Conservation (phyloP, 2,329 filamentous ascomycete species). For the Fusarium chaquense region DNA sequence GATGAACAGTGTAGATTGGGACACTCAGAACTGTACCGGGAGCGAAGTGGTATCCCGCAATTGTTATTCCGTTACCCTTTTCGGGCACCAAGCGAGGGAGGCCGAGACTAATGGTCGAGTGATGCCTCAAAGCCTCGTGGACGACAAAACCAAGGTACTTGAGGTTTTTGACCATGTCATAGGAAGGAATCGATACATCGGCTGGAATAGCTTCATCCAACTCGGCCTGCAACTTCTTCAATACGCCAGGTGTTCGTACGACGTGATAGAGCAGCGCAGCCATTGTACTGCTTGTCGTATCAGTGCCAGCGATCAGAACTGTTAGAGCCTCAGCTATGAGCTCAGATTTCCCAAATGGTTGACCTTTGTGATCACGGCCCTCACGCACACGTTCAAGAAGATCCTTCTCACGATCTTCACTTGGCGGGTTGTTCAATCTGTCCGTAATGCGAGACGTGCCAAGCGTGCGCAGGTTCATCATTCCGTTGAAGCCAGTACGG, state of each 20-base stretch:
- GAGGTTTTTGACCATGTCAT: not conserved
- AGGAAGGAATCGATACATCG: not conserved
- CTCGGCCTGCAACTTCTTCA: not conserved
- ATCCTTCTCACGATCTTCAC: not conserved
- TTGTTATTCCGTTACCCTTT: not conserved
- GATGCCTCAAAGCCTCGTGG: conserved; percentile 5
- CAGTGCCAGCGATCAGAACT: not conserved
- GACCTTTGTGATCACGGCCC: not conserved
- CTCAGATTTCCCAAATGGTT: not conserved
- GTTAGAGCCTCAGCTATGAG: not conserved
- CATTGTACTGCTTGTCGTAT: not conserved
- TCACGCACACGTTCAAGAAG: not conserved
- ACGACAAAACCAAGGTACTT: conserved; percentile 7
- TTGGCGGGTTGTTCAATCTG: not conserved
- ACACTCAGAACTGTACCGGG: not conserved
- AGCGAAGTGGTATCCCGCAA: not conserved
- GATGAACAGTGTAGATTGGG: conserved; percentile 2
- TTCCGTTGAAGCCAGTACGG: not conserved
- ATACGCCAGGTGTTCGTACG: not conserved
- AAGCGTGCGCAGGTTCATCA: conserved; percentile 2
- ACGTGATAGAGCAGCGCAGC: not conserved
- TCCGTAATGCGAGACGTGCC: conserved; percentile 1
- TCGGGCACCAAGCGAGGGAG: not conserved
- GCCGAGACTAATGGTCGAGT: not conserved
- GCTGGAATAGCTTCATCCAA: not conserved